Base-by-base conservation (phyloP, 352 stramenopile genomes). In the Pilasporangium apinafurcum region DNA sequence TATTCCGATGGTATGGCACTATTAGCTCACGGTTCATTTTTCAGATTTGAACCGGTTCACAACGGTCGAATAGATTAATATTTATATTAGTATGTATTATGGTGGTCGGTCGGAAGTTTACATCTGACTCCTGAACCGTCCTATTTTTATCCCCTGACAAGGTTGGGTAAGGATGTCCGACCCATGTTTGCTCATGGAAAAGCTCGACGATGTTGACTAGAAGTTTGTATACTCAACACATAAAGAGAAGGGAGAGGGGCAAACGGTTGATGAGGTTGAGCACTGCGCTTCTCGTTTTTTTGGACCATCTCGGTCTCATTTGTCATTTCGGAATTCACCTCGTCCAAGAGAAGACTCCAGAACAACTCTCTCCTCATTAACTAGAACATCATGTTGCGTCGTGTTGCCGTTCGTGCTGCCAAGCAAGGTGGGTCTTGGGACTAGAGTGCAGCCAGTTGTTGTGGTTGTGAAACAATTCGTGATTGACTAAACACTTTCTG, bases 321-420 rank as follows among this genome's bases (percentile, higher is more conserved):
- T 39, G 34, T 16, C n/a, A 53, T 32, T 53, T 46, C 18, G 46
- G 29, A 72, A 72, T 62, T 38, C 56, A 44, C 62, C 60, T 37
- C 25, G 39, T 61, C 35, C 21, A 48, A 41, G 47, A n/a, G 51
- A 67, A 36, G 30, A 44, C 20, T 32, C 21, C 25, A 43, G 16
- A 38, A 44, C 27, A 31, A 14, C 55, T 37, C 42, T 27, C 45
- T 5, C 12, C 17, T 37, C 30, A 24, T 16, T 22, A 29, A 26
- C 50, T 13, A 14, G 13, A 33, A 14, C 39, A 48, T 14, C 44
- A 86, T 85, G 71, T 52, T 87, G 26, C 75, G 75, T 33, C 75
- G 69, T 41, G 65, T 56, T 20, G 60, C 62, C 35, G 29, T 78
- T 50, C 65, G 62, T 29, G 55, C 62, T 12, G 46, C 56, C 46